Conservation (phyloP, 768 basidiomycete genomes). For the Boletus tomentosulus region DNA sequence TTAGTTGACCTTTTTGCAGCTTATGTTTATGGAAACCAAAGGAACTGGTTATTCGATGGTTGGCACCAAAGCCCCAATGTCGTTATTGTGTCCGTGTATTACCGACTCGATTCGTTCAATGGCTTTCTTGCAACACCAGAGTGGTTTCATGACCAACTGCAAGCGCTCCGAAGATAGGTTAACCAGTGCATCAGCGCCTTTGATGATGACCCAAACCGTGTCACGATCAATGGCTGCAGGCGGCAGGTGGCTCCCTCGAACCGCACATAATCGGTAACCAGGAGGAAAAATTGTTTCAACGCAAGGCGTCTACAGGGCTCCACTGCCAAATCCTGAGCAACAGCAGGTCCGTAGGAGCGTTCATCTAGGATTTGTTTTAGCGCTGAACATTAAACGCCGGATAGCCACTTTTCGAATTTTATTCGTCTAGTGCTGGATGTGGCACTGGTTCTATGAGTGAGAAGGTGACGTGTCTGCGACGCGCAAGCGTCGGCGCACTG, state of each 20-base stretch:
- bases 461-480: conserved; percentile 46
- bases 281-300: conserved; percentile 44
- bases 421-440: conserved; percentile 48
- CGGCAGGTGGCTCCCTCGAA: conserved; percentile 46
- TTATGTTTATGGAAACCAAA: conserved; percentile 57
- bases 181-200: conserved; percentile 36
- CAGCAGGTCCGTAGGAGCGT: conserved; percentile 40
- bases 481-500: conserved; percentile 47
- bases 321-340: conserved; percentile 48
- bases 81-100: conserved; percentile 50
- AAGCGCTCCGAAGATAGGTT: conserved; percentile 37
- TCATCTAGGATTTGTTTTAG: background rate
- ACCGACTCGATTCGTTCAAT: conserved; percentile 52
- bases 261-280: conserved; percentile 51
- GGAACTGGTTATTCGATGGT: conserved; percentile 61
- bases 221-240: conserved; percentile 55
- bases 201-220: conserved; percentile 35
- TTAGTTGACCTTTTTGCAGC: conserved; percentile 29
- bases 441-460: conserved; percentile 31
- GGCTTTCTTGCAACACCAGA: conserved; percentile 58
- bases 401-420: conserved; percentile 46
- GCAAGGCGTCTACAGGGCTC: conserved; percentile 56
- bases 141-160: conserved; percentile 51
- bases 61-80: conserved; percentile 64
- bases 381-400: background rate